Percentiles rank a stretch among this genome's conserved stretches.
Conservation (phyloP, 2,329 filamentous ascomycete genomes). For the Neofusicoccum parvum region DNA sequence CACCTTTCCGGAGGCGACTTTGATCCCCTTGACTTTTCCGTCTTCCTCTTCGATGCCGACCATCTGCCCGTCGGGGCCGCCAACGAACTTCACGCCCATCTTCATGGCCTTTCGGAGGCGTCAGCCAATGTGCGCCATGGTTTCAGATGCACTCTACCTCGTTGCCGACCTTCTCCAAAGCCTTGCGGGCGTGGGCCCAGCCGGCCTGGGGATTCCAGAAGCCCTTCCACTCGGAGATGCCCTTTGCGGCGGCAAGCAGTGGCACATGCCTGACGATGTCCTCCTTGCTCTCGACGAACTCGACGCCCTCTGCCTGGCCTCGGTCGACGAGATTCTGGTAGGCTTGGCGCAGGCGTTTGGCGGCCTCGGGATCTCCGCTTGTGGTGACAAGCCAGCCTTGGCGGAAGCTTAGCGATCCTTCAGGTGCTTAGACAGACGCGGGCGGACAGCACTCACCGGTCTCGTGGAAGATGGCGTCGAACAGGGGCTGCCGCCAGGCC, state of each 20-base stretch:
- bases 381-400: slow-evolving; percentile 25
- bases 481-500: slow-evolving; percentile 24
- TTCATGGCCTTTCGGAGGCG: slow-evolving; percentile 18
- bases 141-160: slow-evolving; percentile 23
- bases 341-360: slow-evolving; percentile 22
- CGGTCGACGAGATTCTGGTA: slow-evolving; percentile 22
- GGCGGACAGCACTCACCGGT: neutral
- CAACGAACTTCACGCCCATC: slow-evolving; percentile 24
- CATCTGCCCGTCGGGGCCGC: slow-evolving; percentile 24
- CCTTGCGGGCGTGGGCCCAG: slow-evolving; percentile 26
- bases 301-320: slow-evolving; percentile 21
- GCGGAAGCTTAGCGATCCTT: neutral
- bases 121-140: neutral
- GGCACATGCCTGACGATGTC: slow-evolving; percentile 24
- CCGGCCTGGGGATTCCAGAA: slow-evolving; percentile 29
- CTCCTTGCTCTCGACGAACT: slow-evolving; percentile 20
- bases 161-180: slow-evolving; percentile 21
- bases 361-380: slow-evolving; percentile 23
- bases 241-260: slow-evolving; percentile 17
- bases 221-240: slow-evolving; percentile 26
- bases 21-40: slow-evolving; percentile 20
- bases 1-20: slow-evolving; percentile 20
- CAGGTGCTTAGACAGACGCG: neutral
- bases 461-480: slow-evolving; percentile 22
- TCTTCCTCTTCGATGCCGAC: slow-evolving; percentile 21